Percentiles rank a stretch among this genome's conserved stretches.
phyloP scores from a whole-genome alignment of 768 basidiomycete species.

The Mycena galopus region DNA sequence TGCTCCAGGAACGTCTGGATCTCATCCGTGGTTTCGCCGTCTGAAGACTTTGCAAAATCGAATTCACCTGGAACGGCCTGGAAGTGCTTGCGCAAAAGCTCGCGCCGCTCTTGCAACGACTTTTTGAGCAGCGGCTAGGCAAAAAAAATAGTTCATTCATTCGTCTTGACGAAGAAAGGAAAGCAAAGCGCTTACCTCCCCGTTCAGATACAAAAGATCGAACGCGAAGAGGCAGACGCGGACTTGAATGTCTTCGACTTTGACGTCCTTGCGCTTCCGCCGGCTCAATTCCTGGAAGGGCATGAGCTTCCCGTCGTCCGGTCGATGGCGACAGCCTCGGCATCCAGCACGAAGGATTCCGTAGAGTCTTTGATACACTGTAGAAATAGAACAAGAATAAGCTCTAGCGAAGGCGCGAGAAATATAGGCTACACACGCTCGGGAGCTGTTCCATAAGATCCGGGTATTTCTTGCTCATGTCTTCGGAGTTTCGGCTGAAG shows the following conservation, averaged over 20 bases:
- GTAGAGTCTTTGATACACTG: constrained; percentile 90
- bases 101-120: constrained; percentile 80
- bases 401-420: not conserved
- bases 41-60: constrained; percentile 91
- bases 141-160: not conserved
- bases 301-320: constrained; percentile 86
- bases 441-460: constrained; percentile 97
- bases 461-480: constrained; percentile 99
- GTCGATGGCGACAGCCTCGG: constrained; percentile 98
- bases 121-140: constrained; percentile 84
- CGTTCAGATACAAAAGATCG: constrained; percentile 96
- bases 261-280: constrained; percentile 97
- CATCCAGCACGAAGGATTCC: constrained; percentile 93
- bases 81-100: constrained; percentile 85
- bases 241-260: constrained; percentile 97
- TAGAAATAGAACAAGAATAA: constrained; percentile 1
- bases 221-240: constrained; percentile 97
- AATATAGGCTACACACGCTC: constrained; percentile 61
- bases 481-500: constrained; percentile 97
- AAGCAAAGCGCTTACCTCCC: constrained; percentile 76
- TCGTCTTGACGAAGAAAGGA: not conserved
- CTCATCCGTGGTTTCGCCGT: constrained; percentile 90
- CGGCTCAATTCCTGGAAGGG: constrained; percentile 98
- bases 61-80: constrained; percentile 89
- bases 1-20: constrained; percentile 96